Percentiles rank a stretch among this genome's conserved stretches.
These are phyloP conservation scores for Xerocomus amazonicus DNA, from an alignment of 1,284 basidiomycete species.

Conservation along the genomic window DNA sequence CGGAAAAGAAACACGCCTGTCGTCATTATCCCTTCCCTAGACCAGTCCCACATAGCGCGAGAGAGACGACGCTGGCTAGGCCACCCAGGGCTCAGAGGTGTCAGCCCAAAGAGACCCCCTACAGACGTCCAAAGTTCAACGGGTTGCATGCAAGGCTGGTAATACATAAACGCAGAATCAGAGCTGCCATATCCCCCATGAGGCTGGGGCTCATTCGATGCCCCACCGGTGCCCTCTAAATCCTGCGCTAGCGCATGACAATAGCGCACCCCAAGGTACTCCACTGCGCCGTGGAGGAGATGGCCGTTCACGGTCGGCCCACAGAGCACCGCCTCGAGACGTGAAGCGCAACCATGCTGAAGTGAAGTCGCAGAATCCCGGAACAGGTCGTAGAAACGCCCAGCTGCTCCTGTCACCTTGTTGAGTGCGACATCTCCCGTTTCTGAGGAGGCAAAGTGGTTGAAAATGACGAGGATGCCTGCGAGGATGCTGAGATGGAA, in stretches of 20 bases:
- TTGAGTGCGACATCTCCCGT: conserved; percentile 23
- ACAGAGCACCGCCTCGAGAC: conserved; percentile 4
- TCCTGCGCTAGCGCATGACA: conserved; percentile 2
- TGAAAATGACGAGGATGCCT: conserved; percentile 20
- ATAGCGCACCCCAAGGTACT: conserved; percentile 5
- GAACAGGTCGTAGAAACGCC: conserved; percentile 19
- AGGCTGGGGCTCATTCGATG: not conserved
- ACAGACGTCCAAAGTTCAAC: not conserved
- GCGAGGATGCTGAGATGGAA: conserved; percentile 23
- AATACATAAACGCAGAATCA: not conserved
- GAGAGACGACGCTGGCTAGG: no score
- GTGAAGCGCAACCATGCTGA: conserved; percentile 4
- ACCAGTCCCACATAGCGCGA: not conserved
- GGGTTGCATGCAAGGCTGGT: not conserved
- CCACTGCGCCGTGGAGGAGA: conserved; percentile 1
- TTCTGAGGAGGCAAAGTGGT: conserved; percentile 17
- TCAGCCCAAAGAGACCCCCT: not conserved
- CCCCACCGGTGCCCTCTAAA: not conserved
- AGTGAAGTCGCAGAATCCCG: conserved; percentile 4
- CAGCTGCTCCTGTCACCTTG: conserved; percentile 20
- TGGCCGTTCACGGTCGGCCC: not conserved
- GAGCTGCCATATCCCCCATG: conserved; percentile 8
- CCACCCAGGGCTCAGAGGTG: no score
- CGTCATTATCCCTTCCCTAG: not conserved
- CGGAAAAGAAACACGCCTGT: conserved; percentile 1